Evolutionary conservation across 1,284 basidiomycete species (phyloP).

Genomic region (Phellopilus nigrolimitatus): DNA sequence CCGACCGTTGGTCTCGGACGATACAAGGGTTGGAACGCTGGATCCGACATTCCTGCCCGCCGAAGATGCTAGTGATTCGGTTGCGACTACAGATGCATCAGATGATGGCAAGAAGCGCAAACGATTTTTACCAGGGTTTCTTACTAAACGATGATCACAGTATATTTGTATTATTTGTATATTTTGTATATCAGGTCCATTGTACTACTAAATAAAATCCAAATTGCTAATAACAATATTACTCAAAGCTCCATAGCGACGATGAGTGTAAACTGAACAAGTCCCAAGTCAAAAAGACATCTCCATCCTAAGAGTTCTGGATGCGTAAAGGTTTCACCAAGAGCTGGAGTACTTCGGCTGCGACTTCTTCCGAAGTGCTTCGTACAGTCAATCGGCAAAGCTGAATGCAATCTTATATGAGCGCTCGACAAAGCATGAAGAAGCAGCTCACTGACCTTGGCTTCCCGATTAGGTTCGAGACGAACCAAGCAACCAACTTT

Average conservation of each 20-base stretch:
- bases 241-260: neutral
- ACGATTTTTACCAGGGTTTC: constrained; percentile 10
- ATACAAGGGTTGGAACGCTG: neutral
- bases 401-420: constrained; percentile 36
- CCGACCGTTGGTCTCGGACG: neutral
- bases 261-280: neutral
- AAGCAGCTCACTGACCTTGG: constrained; percentile 58
- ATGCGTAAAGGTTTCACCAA: constrained; percentile 49
- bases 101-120: constrained; percentile 12
- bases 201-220: constrained; percentile 5
- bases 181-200: neutral
- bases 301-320: neutral
- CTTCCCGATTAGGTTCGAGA: constrained; percentile 91
- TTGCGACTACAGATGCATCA: neutral
- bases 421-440: constrained; percentile 3
- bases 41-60: neutral
- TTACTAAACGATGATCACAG: constrained; percentile 3
- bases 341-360: constrained; percentile 71
- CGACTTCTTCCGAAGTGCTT: constrained; percentile 92
- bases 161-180: neutral
- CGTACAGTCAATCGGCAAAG: constrained; percentile 91
- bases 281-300: neutral
- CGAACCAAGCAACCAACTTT: constrained; percentile 95
- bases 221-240: constrained; percentile 2
- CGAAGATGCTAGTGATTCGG: neutral